A percentile compares a stretch with the other conserved stretches of the same genome.
phyloP scores from a whole-genome alignment of 352 stramenopile genomes.

The Phytopythium litorale region DNA sequence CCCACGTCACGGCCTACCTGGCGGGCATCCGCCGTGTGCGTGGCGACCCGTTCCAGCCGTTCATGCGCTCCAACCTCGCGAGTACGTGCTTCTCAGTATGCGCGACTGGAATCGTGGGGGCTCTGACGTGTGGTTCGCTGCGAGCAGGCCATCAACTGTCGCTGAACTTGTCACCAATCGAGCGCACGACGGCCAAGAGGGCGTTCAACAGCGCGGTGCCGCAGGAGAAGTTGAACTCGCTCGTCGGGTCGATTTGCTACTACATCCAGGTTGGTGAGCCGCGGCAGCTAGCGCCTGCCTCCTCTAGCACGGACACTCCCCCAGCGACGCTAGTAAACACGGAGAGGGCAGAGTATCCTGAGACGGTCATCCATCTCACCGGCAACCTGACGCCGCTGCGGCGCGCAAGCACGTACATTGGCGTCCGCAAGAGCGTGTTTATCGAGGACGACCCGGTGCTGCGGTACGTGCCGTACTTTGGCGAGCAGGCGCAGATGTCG shows the following conservation, averaged over 20 bases:
- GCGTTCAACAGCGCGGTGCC: slow-evolving; percentile 14
- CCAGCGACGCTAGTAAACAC: neutral
- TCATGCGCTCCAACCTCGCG: slow-evolving; percentile 28
- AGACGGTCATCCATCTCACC: slow-evolving; percentile 49
- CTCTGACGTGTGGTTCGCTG: neutral
- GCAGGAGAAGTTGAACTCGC: slow-evolving; percentile 20
- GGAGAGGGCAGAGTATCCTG: slow-evolving; percentile 28
- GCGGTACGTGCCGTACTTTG: slow-evolving; percentile 88
- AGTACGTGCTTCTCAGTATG: slow-evolving; percentile 16
- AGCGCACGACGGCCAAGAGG: slow-evolving; percentile 26
- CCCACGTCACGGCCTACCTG: slow-evolving; percentile 23
- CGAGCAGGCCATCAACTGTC: slow-evolving; percentile 21
- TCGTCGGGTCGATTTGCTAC: slow-evolving; percentile 41
- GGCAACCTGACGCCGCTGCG: slow-evolving; percentile 42
- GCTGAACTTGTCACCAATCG: slow-evolving; percentile 21
- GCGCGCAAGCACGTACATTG: slow-evolving; percentile 60
- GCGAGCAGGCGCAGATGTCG: slow-evolving; percentile 51
- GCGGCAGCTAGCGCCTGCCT: neutral
- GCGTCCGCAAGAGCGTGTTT: slow-evolving; percentile 65
- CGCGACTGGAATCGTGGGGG: neutral
- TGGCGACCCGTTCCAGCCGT: slow-evolving; percentile 18
- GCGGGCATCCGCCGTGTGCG: slow-evolving; percentile 16
- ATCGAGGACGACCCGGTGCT: slow-evolving; percentile 84
- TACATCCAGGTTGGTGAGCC: slow-evolving; percentile 18
- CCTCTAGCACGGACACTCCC: neutral